Base-by-base conservation (phyloP, 108 stramenopile species). In the Mediolabrus comicus region DNA sequence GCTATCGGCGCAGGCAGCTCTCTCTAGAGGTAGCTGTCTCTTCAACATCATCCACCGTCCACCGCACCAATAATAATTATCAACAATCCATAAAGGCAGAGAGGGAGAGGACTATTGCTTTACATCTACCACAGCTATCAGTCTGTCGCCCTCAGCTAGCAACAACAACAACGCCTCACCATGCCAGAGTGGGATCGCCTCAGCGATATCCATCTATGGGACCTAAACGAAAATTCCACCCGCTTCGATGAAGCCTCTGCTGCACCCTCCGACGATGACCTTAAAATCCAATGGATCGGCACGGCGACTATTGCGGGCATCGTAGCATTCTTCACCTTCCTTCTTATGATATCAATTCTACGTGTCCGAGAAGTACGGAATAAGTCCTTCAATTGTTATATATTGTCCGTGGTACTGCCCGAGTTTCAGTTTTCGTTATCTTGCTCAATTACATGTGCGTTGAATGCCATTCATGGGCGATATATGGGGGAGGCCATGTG, bases 211-310 rank as follows among this genome's bases (percentile, higher is more conserved):
- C 41, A 17, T 17, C 41, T 43, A n/a, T 43, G 41, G 41, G 41
- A 43, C n/a, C 41, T 43, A n/a, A 43, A 43, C 85, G 35, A 83
- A 43, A 53, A 91, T 82, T 14, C 85, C 74, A 25, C 66, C 59
- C 22, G 67, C 63, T 53, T 84, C 83, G 68, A 55, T 38, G 25
- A 65, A 3, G 55, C 56, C 16, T 27, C 64, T 26, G 19, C 53
- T 16, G 64, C 17, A 53, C 38, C 38, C 39, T 14, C 34, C 59
- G 34, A 43, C 2, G 41, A 43, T 16, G n/a, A 43, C 35, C 59
- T 17, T 71, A 71, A 24, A 61, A 58, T 11, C 75, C 62, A 34
- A 49, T 31, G 19, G 61, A 53, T 24, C n/a, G 41, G 41, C 41
- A 43, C 41, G 3, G 41, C 41, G 16, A 43, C 41, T 17, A 43